These are phyloP conservation scores for Aurantiochytrium sp. DNA, from an alignment of 108 stramenopile genomes.

Conservation along the genomic window DNA sequence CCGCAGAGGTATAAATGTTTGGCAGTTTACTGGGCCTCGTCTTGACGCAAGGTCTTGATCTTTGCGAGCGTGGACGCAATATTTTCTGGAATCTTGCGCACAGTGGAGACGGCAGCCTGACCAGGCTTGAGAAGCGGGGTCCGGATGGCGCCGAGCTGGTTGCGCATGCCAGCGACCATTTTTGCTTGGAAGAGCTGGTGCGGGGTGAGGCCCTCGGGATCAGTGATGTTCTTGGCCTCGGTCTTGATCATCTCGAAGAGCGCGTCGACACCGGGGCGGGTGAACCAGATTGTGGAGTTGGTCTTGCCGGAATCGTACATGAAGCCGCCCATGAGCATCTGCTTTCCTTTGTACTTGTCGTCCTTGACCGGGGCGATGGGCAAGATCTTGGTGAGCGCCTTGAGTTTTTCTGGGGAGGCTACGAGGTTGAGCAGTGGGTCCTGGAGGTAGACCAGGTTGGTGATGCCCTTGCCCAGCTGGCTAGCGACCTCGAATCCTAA, in stretches of 20 bases:
- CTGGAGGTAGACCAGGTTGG: neutral
- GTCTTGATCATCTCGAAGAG: neutral
- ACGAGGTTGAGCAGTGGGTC: neutral
- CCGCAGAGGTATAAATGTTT: too few relatives aligned
- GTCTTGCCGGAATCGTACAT: neutral
- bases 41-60: neutral
- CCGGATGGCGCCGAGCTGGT: slow-evolving; percentile 1
- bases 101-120: neutral
- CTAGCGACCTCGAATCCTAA: neutral
- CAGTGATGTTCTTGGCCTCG: neutral
- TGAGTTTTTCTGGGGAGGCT: neutral
- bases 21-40: too few relatives aligned
- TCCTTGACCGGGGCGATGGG: neutral
- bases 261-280: neutral
- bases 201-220: neutral
- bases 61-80: neutral
- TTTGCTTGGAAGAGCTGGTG: neutral
- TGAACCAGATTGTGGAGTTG: neutral
- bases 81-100: slow-evolving; percentile 8
- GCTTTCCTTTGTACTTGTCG: neutral
- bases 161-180: neutral
- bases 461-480: neutral
- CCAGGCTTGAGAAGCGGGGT: neutral
- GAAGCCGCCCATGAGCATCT: neutral
- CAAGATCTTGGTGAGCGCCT: neutral